Evolutionary conservation across 2,329 filamentous ascomycete species (phyloP).

Genomic region (Colletotrichum tofieldiae): DNA sequence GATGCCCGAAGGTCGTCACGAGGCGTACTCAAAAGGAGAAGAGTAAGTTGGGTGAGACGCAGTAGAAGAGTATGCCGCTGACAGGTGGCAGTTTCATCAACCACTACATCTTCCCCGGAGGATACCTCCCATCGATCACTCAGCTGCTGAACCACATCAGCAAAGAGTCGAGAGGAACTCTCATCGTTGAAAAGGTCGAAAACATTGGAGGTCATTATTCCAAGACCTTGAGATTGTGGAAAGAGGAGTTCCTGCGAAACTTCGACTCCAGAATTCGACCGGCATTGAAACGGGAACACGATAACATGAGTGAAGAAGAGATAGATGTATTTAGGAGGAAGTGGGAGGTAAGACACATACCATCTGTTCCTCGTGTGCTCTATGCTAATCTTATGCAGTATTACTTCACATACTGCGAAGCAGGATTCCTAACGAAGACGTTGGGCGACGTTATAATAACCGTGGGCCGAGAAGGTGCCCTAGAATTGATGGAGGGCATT

Average conservation of each 20-base stretch:
- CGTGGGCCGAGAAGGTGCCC: slow-evolving; percentile 74
- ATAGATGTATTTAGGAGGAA: slow-evolving; percentile 79
- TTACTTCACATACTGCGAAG: slow-evolving; percentile 84
- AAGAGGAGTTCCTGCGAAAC: slow-evolving; percentile 74
- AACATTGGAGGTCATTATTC: slow-evolving; percentile 84
- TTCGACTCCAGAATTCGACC: slow-evolving; percentile 74
- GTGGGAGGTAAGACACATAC: slow-evolving; percentile 71
- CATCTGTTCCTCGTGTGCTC: slow-evolving; percentile 10
- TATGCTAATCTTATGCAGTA: slow-evolving; percentile 62
- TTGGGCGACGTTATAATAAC: slow-evolving; percentile 82
- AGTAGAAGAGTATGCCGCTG: slow-evolving; percentile 13
- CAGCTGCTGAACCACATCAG: slow-evolving; percentile 73
- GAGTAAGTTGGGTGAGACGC: slow-evolving; percentile 63
- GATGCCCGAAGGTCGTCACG: slow-evolving; percentile 79
- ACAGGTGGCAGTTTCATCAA: slow-evolving; percentile 72
- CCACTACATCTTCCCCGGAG: slow-evolving; percentile 85
- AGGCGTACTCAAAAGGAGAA: slow-evolving; percentile 75
- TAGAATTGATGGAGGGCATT: slow-evolving; percentile 80
- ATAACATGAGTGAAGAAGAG: slow-evolving; percentile 72
- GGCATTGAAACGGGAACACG: slow-evolving; percentile 72
- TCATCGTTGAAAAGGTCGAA: slow-evolving; percentile 78
- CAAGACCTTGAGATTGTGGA: slow-evolving; percentile 78
- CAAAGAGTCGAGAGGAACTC: slow-evolving; percentile 70
- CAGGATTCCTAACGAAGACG: slow-evolving; percentile 80
- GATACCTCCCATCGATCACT: slow-evolving; percentile 74